These are phyloP conservation scores for Fusarium burgessii DNA, from an alignment of 2,329 filamentous ascomycete genomes.

Conservation along the genomic window DNA sequence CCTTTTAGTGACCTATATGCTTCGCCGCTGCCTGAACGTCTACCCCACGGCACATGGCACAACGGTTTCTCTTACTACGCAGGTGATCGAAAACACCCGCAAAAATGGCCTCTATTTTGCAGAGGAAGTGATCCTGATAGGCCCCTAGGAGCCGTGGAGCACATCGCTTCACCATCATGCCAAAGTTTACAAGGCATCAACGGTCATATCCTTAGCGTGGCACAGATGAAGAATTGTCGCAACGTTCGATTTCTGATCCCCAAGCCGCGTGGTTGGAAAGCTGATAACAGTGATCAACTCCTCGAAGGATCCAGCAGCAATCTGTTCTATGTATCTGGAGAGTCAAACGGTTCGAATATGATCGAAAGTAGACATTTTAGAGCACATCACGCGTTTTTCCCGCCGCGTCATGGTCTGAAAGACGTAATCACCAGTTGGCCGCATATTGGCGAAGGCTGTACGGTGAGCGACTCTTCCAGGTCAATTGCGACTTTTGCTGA, in stretches of 20 bases:
- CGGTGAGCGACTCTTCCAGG: background rate
- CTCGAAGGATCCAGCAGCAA: background rate
- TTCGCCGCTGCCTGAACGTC: background rate
- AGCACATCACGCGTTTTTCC: background rate
- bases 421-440: background rate
- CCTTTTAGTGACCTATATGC: background rate
- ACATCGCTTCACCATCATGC: conserved; percentile 10
- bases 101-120: background rate
- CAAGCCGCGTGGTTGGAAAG: background rate
- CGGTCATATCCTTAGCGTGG: background rate
- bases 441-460: background rate
- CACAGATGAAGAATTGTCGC: conserved; percentile 16
- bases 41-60: conserved; percentile 12
- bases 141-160: background rate
- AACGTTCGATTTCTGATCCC: background rate
- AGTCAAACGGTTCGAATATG: background rate
- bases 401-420: background rate
- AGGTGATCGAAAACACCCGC: background rate
- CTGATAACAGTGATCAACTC: background rate
- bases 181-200: conserved; percentile 2
- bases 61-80: background rate
- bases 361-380: background rate
- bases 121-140: too few species aligned
- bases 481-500: background rate
- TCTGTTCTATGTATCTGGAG: background rate